Percentiles rank a stretch among this genome's conserved stretches.
phyloP scores from a whole-genome alignment of 2,329 filamentous ascomycete genomes.

The Talaromyces sp. region DNA sequence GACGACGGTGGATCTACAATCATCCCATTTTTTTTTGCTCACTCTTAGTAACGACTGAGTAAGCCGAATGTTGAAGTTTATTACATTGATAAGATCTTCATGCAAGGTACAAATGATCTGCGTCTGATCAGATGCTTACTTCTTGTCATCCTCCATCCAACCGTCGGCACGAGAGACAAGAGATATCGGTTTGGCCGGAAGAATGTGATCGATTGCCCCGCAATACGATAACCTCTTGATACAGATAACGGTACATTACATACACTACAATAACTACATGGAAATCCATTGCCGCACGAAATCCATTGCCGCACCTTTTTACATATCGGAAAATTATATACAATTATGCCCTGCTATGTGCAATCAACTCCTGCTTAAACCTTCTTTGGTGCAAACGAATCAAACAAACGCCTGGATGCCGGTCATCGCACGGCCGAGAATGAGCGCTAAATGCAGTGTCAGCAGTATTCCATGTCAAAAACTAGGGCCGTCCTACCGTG shows the following conservation, averaged over 20 bases:
- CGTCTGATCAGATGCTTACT: neutral
- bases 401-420: constrained; percentile 77
- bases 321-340: neutral
- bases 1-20: constrained; percentile 8
- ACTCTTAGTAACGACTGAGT: neutral
- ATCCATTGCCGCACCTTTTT: neutral
- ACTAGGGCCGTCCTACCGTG: constrained; percentile 64
- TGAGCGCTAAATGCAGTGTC: constrained; percentile 54
- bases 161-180: neutral
- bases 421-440: constrained; percentile 65
- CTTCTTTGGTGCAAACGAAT: constrained; percentile 20
- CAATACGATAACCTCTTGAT: neutral
- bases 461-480: constrained; percentile 32
- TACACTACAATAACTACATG: neutral
- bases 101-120: neutral
- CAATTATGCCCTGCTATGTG: neutral
- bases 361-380: neutral
- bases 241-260: neutral
- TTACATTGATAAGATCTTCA: neutral
- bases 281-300: neutral
- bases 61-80: neutral
- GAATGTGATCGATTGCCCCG: constrained; percentile 2
- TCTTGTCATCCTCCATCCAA: neutral
- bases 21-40: neutral
- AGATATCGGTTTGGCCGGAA: neutral